Evolutionary conservation across 2,329 filamentous ascomycete species (phyloP).

Genomic region (Sporothrix pseudoabietina): DNA sequence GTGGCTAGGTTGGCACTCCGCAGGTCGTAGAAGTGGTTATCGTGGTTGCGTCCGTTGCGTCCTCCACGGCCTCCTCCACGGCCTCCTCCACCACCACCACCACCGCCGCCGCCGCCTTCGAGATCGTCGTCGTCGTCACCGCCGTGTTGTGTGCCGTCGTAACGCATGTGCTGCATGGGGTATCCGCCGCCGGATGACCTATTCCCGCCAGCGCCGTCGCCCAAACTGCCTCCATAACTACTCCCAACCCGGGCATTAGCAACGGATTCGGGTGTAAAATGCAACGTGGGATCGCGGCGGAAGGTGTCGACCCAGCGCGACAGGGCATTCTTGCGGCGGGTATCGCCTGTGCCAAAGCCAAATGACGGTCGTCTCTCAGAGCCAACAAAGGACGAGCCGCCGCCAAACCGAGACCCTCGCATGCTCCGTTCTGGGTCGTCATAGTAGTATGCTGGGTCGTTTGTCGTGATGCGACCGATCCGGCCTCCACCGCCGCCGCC

Average conservation of each 20-base stretch:
- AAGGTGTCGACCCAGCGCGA: constrained; percentile 61
- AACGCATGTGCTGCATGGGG: constrained; percentile 28
- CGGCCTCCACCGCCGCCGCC: not conserved
- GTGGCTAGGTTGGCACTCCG: constrained; percentile 69
- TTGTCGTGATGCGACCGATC: constrained; percentile 2
- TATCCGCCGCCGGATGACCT: constrained; percentile 10
- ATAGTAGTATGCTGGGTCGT: constrained; percentile 30
- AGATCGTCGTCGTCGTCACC: constrained; percentile 7
- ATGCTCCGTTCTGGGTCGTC: constrained; percentile 33
- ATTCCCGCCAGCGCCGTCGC: constrained; percentile 10
- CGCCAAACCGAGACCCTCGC: constrained; percentile 3
- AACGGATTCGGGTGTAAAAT: constrained; percentile 50
- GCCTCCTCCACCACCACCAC: not conserved
- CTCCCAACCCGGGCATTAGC: constrained; percentile 36
- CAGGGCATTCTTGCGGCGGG: constrained; percentile 28
- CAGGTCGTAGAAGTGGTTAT: constrained; percentile 57
- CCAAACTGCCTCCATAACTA: constrained; percentile 14
- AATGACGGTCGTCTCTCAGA: constrained; percentile 31
- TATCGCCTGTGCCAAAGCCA: constrained; percentile 30
- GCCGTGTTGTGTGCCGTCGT: constrained; percentile 3
- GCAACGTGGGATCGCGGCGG: constrained; percentile 59
- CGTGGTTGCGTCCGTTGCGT: constrained; percentile 19
- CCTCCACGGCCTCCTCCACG: not conserved
- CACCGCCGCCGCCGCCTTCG: not conserved
- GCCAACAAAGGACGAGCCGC: constrained; percentile 4